phyloP scores from a whole-genome alignment of 1,139 yeast species.

The Candida glucosophila region DNA sequence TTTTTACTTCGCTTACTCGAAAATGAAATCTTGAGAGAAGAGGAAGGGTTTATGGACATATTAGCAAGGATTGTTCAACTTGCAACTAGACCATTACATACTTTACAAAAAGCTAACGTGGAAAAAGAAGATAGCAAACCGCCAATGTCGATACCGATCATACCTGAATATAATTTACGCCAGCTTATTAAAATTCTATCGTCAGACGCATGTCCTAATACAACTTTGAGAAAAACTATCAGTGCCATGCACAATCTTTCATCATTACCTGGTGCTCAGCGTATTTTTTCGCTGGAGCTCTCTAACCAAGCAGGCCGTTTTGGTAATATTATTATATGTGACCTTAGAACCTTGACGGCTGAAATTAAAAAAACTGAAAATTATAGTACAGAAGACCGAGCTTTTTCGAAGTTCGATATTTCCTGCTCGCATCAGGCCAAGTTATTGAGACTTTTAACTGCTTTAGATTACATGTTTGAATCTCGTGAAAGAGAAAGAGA shows the following conservation, averaged over 20 bases:
- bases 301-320: slow-evolving; percentile 57
- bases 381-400: slow-evolving; percentile 42
- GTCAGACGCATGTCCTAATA: slow-evolving; percentile 81
- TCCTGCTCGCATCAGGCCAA: slow-evolving; percentile 86
- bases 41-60: slow-evolving; percentile 67
- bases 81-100: slow-evolving; percentile 64
- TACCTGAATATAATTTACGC: slow-evolving; percentile 57
- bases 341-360: slow-evolving; percentile 42
- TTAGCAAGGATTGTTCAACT: slow-evolving; percentile 69
- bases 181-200: slow-evolving; percentile 61
- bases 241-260: slow-evolving; percentile 78
- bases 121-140: slow-evolving; percentile 12
- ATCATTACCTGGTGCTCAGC: slow-evolving; percentile 51
- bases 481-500: slow-evolving; percentile 18
- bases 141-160: slow-evolving; percentile 48
- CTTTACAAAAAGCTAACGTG: slow-evolving; percentile 26
- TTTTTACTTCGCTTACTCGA: slow-evolving; percentile 55
- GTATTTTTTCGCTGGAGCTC: slow-evolving; percentile 60
- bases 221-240: slow-evolving; percentile 78
- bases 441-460: slow-evolving; percentile 74
- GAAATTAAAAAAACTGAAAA: slow-evolving; percentile 36
- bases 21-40: slow-evolving; percentile 56
- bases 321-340: slow-evolving; percentile 50
- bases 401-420: slow-evolving; percentile 63
- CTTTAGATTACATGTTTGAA: slow-evolving; percentile 76